Evolutionary conservation across 768 basidiomycete genomes (phyloP), one percentile per base, ranked within the genome.

Genomic region (Rhizopogon vulgaris): DNA sequence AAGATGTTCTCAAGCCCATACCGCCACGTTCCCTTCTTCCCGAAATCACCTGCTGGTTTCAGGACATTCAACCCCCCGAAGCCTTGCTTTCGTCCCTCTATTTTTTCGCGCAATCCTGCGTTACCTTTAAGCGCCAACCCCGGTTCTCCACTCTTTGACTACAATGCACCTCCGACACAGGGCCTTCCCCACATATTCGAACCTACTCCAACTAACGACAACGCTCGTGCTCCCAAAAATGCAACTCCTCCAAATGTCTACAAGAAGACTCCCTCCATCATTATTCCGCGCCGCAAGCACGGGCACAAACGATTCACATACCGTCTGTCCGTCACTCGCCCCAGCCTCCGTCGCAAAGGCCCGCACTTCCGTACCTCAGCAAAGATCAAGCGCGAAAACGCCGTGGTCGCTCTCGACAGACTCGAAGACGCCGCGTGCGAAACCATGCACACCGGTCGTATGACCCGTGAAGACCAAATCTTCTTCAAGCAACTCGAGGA

Each of bases 41-140:
- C 36, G 9, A 48, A 55, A 37, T 40, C 41, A 38, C 49, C 65
- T 64, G 59, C 68, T 56, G 63, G 66, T 11, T 24, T 60, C 63
- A 66, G 63, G 60, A 34, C 62, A 28, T 32, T 38, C 12, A 52
- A 62, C 41, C 55, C 52, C 15, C 36, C 34, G 30, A 50, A 52
- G 14, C 56, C 45, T 24, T 58, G 45, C 54, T 62, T 67, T 46
- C 32, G 14, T 34, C 32, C 14, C 8, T 34, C 5, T 7, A 46
- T 46, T 46, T 34, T 34, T 34, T 46, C 32, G 18, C 22, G 53
- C 38, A 6, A 41, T 25, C 38, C 53, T 46, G 57, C 63, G 0
- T 57, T 63, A 12, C 37, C 10, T 11, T 1, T 12, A 4, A 11
- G 32, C 32, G 11, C 32, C 4, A 34, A 12, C 32, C 32, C 32